Evolutionary conservation across 371 early-diverging fungal genomes (phyloP).

Genomic region (Mucor ambiguus): DNA sequence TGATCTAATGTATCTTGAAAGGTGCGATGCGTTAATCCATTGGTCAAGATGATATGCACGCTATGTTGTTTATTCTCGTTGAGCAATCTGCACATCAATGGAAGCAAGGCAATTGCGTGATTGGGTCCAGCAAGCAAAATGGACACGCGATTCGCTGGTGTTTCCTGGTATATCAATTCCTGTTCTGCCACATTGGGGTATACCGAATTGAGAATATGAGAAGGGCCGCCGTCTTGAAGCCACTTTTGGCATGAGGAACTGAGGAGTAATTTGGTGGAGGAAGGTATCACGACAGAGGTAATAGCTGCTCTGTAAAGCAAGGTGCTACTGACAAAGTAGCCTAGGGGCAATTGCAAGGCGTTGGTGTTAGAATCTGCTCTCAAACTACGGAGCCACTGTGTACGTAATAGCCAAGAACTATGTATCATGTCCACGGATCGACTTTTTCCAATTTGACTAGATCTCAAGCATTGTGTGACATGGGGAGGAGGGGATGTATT

Average conservation of each 20-base stretch:
- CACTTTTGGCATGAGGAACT: not conserved
- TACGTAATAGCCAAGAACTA: conserved; percentile 24
- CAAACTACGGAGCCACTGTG: conserved; percentile 16
- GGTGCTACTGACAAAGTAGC: conserved; percentile 39
- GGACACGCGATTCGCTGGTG: not conserved
- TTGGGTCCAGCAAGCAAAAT: not conserved
- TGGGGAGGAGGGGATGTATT: not conserved
- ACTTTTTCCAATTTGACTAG: conserved; percentile 4
- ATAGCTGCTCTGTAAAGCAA: conserved; percentile 31
- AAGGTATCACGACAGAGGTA: conserved; percentile 38
- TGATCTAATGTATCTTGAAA: not conserved
- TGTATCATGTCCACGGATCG: conserved; percentile 29
- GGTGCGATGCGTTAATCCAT: not conserved
- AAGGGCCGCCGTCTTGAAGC: not conserved
- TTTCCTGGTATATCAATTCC: not conserved
- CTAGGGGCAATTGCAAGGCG: conserved; percentile 23
- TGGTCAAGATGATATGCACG: conserved; percentile 7
- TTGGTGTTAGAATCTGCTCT: not conserved
- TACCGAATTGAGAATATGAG: conserved; percentile 6
- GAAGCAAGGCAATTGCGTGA: not conserved
- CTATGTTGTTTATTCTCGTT: not conserved
- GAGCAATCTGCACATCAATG: conserved; percentile 1
- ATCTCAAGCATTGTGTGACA: not conserved
- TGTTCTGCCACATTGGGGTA: conserved; percentile 11
- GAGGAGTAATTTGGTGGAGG: conserved; percentile 1